A percentile compares a stretch with the other conserved stretches of the same genome.
phyloP scores from a whole-genome alignment of 305 asterid genomes.

The Fraxinus paxiana region DNA sequence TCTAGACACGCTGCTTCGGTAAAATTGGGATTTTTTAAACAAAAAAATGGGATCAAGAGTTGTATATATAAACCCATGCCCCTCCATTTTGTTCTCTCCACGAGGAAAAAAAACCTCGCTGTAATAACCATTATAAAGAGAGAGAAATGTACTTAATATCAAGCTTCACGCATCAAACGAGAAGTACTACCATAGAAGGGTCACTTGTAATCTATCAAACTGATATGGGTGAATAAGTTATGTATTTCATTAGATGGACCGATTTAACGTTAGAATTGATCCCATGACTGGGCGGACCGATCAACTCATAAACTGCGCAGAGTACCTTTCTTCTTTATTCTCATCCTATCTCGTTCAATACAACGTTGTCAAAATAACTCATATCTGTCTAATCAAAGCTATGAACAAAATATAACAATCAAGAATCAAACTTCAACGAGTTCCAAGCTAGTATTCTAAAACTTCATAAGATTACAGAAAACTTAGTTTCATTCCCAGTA shows the following conservation, averaged over 20 bases:
- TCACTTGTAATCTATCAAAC: neutral
- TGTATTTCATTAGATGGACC: neutral
- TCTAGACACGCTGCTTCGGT: neutral
- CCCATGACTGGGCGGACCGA: neutral
- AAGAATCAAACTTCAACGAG: constrained; percentile 1
- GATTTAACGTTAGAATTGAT: neutral
- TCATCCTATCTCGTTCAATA: neutral
- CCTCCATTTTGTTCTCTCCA: no score
- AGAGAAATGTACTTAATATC: no score
- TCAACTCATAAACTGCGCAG: neutral
- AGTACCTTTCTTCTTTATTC: neutral
- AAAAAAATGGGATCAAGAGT: neutral
- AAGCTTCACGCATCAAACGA: neutral
- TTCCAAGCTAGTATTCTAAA: constrained; percentile 21
- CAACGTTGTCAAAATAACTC: neutral
- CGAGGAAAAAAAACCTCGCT: no score
- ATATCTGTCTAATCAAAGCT: neutral
- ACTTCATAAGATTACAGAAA: neutral
- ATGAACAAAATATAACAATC: neutral
- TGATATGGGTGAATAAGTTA: neutral
- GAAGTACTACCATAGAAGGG: neutral
- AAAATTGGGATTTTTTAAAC: neutral
- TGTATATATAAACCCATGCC: no score
- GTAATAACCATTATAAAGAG: no score
- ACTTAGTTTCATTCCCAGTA: neutral